Conservation (phyloP, 306 rosid genomes). For the Cucurbita maxima region DNA sequence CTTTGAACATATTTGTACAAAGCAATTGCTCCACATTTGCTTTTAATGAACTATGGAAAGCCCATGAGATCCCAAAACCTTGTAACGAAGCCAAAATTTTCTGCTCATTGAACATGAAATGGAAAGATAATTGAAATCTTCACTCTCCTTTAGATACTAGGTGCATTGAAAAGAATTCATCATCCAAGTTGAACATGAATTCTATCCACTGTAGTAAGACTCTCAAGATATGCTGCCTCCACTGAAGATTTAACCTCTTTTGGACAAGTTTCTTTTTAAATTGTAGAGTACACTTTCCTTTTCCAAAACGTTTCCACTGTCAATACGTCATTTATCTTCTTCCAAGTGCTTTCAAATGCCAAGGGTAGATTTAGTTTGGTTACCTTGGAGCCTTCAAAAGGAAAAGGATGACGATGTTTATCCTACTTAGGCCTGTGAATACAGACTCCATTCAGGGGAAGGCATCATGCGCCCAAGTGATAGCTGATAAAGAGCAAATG, state of each 20-base stretch:
- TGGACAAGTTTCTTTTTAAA: not conserved
- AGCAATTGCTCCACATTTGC: not conserved
- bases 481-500: too few species aligned
- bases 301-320: not conserved
- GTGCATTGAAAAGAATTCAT: not conserved
- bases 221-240: not conserved
- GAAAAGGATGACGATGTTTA: too few species aligned
- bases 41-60: not conserved
- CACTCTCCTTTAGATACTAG: not conserved
- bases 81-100: not conserved
- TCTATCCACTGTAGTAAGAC: not conserved
- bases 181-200: not conserved
- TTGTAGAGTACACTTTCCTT: not conserved
- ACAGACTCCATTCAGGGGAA: too few species aligned
- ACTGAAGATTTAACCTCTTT: not conserved
- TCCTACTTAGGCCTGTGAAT: too few species aligned
- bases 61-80: not conserved
- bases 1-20: not conserved
- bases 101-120: not conserved
- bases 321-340: too few species aligned
- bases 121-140: not conserved
- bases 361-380: too few species aligned
- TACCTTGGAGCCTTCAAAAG: too few species aligned
- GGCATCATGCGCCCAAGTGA: too few species aligned
- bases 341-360: too few species aligned